Evolutionary conservation across 192 early-diverging fungal genomes (phyloP), one percentile per base, ranked within the genome.

Genomic region (Coemansia sp.): DNA sequence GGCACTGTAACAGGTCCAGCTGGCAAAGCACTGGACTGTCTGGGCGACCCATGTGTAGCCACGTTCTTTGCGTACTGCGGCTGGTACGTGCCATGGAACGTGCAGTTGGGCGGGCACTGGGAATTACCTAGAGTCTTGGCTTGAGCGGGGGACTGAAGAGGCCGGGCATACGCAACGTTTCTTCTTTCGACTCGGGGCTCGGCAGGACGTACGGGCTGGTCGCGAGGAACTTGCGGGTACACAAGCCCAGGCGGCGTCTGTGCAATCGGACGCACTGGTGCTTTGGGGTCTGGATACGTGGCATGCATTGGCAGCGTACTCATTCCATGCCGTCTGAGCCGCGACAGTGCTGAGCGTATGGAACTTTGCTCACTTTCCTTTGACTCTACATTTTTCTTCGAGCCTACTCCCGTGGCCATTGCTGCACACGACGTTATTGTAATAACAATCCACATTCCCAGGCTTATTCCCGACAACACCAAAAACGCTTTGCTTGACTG

Each of bases 401-500:
- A 43, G 45, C 60, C 64, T 11, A 69, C 41, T 3, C 74, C 74
- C 12, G 65, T 65, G 1, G 57, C 64, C 54, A 77, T 71, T 4
- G 74, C 59, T 0, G 57, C 76, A 23, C 69, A 79, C 22, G 76
- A 72, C 0, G 55, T 52, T 0, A 79, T 41, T 3, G 73, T 56
- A 22, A 79, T 72, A 1, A 79, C 37, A 16, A 79, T 63, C 76
- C 76, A 79, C 13, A 79, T 35, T 0, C 66, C 71, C n/a, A 79
- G 59, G 0, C 76, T 62, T 10, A 79, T 41, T 5, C 76, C 76
- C 0, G 76, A 55, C 7, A 79, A 43, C 14, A 69, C 76, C 1
- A 73, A 49, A 39, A 79, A 79, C 37, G 76, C 76, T 24, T 79
- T 79, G 57, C 76, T 79, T 1, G 76, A 66, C 47, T 79, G 70